These are phyloP conservation scores for Ramalina intermedia DNA, from an alignment of 495 filamentous ascomycete genomes.

Conservation along the genomic window DNA sequence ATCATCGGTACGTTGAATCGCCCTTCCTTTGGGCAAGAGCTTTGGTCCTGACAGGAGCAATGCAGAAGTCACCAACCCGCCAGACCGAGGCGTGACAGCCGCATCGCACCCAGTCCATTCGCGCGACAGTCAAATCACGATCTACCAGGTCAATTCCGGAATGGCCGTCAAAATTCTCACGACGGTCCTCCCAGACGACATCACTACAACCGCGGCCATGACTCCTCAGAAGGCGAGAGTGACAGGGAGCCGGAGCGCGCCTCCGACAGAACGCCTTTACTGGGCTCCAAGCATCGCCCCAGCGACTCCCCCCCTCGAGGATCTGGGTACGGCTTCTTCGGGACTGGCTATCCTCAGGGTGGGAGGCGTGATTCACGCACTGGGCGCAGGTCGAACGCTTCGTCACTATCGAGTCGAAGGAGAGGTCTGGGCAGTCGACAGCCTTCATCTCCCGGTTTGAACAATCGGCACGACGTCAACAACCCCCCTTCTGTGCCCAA, in stretches of 20 bases:
- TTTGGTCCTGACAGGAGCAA: neutral
- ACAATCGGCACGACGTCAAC: slow-evolving; percentile 66
- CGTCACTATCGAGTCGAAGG: slow-evolving; percentile 16
- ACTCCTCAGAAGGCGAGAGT: slow-evolving; percentile 19
- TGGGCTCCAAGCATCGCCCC: slow-evolving; percentile 10
- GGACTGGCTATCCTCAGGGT: neutral
- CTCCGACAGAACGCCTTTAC: slow-evolving; percentile 13
- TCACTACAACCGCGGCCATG: slow-evolving; percentile 6
- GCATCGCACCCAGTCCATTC: slow-evolving; percentile 25
- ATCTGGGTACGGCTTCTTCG: slow-evolving; percentile 23
- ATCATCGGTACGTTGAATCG: slow-evolving; percentile 47
- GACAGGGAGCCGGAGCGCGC: slow-evolving; percentile 6
- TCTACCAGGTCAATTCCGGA: slow-evolving; percentile 20
- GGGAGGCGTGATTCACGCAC: slow-evolving; percentile 9
- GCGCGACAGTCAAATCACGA: slow-evolving; percentile 15
- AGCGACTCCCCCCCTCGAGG: slow-evolving; percentile 9
- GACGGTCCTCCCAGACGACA: slow-evolving; percentile 4
- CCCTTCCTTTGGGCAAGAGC: neutral
- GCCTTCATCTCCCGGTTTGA: slow-evolving; percentile 18
- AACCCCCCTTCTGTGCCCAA: slow-evolving; percentile 90
- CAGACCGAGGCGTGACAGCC: slow-evolving; percentile 51
- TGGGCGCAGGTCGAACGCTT: slow-evolving; percentile 11
- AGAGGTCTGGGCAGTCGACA: slow-evolving; percentile 9
- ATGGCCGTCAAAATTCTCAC: slow-evolving; percentile 5
- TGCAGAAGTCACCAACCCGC: slow-evolving; percentile 54